Evolutionary conservation across 2,329 filamentous ascomycete genomes (phyloP).

Genomic region (Ascochyta pisi): DNA sequence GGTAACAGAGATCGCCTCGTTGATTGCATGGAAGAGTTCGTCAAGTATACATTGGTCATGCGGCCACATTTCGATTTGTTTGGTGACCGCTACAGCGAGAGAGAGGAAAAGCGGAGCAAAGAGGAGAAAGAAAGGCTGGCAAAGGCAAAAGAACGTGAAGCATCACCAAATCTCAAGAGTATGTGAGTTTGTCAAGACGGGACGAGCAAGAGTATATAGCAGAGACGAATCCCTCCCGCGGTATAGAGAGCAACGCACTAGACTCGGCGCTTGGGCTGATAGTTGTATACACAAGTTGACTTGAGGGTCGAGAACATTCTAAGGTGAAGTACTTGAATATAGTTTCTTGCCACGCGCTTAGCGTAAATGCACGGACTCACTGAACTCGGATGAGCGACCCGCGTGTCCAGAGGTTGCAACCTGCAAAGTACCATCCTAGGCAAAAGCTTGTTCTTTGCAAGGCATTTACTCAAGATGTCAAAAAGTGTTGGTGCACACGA

Average conservation of each 20-base stretch:
- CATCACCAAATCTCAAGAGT: conserved; percentile 1
- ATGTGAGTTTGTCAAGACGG: not conserved
- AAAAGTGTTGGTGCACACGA: conserved; percentile 6
- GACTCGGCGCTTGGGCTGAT: not conserved
- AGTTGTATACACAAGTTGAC: not conserved
- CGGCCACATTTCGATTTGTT: conserved; percentile 67
- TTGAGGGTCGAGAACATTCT: conserved; percentile 1
- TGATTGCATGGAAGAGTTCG: conserved; percentile 74
- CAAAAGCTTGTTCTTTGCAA: not conserved
- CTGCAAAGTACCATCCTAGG: conserved; percentile 3
- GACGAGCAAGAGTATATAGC: not conserved
- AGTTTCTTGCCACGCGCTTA: conserved; percentile 7
- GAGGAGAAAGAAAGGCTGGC: conserved; percentile 16
- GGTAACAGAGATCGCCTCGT: conserved; percentile 66
- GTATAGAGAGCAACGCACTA: not conserved
- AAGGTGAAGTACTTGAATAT: not conserved
- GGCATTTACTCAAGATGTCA: conserved; percentile 6
- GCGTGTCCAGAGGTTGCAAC: not conserved
- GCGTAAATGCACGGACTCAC: conserved; percentile 8
- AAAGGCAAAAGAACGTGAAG: not conserved
- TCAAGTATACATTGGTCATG: conserved; percentile 73
- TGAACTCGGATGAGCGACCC: conserved; percentile 4
- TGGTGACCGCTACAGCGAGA: conserved; percentile 68
- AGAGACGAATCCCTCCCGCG: not conserved
- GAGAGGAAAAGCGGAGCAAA: conserved; percentile 52